Evolutionary conservation across 1,139 yeast genomes (phyloP), one percentile per base, ranked within the genome.

Genomic region (Geotrichum candidum): DNA sequence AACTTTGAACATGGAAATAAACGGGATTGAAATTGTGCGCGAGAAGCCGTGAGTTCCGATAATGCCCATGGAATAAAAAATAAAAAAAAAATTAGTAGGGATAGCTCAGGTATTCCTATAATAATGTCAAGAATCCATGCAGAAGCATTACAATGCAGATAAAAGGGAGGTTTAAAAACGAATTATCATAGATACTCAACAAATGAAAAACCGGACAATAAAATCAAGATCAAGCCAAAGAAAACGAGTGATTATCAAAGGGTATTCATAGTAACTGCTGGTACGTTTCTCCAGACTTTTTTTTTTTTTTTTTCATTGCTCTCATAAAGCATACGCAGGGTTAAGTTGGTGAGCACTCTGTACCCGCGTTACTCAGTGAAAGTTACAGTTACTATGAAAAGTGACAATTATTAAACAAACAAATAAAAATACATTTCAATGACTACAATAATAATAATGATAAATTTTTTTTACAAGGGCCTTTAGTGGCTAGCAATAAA

Each of bases 401-500:
- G n/a, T 35, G n/a, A 35, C 41, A 35, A 35, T 35, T 35, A 13
- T 35, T 13, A 35, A 11, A 35, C 41, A 35, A 35, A 13, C 41
- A 35, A 11, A 29, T 29, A 29, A 35, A 13, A 35, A 35, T 35
- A 35, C 41, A 35, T 35, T 35, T 9, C 31, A 22, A 51, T 27
- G 53, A 25, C 53, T 23, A 48, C 18, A n/a, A 31, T 31, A 38
- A 7, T 7, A 45, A 29, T 54, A 53, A 56, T 31, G 51, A 53
- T 54, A 51, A 35, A 46, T 53, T 53, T 48, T 50, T 53, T 48
- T 52, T 41, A 46, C 38, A 50, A 57, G 27, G 55, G 18, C 41
- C 18, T 22, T 61, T 66, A 66, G 57, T 65, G 58, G 55, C 59
- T 61, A 70, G 84, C 80, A 71, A 90, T 80, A 65, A 84, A 83